Conservation (phyloP, 768 basidiomycete genomes). For the Tricholoma furcatifolium region DNA sequence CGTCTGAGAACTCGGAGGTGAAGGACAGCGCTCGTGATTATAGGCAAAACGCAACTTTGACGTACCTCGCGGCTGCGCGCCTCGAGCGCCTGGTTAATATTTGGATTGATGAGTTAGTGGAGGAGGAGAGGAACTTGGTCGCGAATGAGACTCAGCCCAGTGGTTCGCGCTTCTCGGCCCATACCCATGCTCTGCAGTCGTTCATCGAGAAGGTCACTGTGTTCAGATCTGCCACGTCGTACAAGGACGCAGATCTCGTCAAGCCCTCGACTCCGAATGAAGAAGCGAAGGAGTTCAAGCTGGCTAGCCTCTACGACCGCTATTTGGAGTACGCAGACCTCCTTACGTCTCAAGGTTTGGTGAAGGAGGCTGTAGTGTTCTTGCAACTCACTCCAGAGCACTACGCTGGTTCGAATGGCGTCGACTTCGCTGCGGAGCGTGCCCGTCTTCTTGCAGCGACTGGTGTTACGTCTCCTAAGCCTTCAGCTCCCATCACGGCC, state of each 20-base stretch:
- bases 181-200: slow-evolving; percentile 83
- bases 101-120: slow-evolving; percentile 86
- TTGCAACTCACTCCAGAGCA: slow-evolving; percentile 75
- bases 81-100: slow-evolving; percentile 87
- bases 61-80: slow-evolving; percentile 88
- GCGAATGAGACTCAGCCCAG: slow-evolving; percentile 36
- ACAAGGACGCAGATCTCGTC: slow-evolving; percentile 70
- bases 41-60: slow-evolving; percentile 87
- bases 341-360: slow-evolving; percentile 85
- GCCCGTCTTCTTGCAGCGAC: slow-evolving; percentile 39
- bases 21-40: slow-evolving; percentile 45
- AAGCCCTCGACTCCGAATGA: slow-evolving; percentile 35
- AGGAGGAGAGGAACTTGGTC: slow-evolving; percentile 70
- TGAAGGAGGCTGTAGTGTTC: slow-evolving; percentile 79
- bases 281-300: slow-evolving; percentile 70
- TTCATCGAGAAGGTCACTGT: slow-evolving; percentile 97
- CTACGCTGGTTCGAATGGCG: slow-evolving; percentile 62
- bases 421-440: slow-evolving; percentile 35
- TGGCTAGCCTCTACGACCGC: slow-evolving; percentile 83
- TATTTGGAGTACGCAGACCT: slow-evolving; percentile 97
- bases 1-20: slow-evolving; percentile 44
- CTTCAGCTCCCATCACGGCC: slow-evolving; percentile 18
- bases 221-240: slow-evolving; percentile 84
- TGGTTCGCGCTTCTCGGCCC: slow-evolving; percentile 70
- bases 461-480: slow-evolving; percentile 4